These are phyloP conservation scores for Suillus alpinus DNA, from an alignment of 768 basidiomycete species.

Conservation along the genomic window DNA sequence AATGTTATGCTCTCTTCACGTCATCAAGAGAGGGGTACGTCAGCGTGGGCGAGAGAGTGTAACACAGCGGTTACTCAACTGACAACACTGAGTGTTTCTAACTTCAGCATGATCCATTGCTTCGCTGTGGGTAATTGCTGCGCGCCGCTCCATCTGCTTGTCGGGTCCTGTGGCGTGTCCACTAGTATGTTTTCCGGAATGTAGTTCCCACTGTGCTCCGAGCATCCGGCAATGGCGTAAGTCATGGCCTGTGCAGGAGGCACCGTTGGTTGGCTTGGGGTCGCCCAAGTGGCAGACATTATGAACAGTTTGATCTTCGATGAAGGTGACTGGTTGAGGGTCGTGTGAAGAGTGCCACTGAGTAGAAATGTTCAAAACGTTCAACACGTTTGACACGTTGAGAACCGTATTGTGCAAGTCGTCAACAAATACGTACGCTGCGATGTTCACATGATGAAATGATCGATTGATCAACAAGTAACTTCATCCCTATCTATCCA, in stretches of 20 bases:
- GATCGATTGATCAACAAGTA: background rate
- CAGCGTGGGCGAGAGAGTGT: slow-evolving; percentile 1
- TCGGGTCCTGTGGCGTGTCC: slow-evolving; percentile 60
- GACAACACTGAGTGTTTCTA: slow-evolving; percentile 59
- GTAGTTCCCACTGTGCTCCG: slow-evolving; percentile 72
- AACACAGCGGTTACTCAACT: slow-evolving; percentile 48
- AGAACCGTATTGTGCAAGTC: background rate
- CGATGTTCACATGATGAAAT: slow-evolving; percentile 1
- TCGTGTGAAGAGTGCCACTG: background rate
- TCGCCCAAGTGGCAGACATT: slow-evolving; percentile 2
- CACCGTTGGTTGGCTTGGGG: slow-evolving; percentile 6
- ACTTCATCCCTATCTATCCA: background rate
- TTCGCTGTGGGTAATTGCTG: slow-evolving; percentile 51
- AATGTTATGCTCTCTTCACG: slow-evolving; percentile 67
- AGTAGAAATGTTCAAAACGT: background rate
- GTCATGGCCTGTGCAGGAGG: slow-evolving; percentile 23
- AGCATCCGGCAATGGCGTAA: slow-evolving; percentile 59
- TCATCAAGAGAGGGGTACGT: slow-evolving; percentile 11
- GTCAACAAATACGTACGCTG: background rate
- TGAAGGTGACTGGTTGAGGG: background rate
- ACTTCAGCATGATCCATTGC: slow-evolving; percentile 70
- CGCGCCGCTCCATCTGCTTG: slow-evolving; percentile 76
- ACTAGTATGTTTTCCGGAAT: slow-evolving; percentile 65
- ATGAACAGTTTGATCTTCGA: background rate
- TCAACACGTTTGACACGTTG: background rate